These are phyloP conservation scores for Globisporangium mamillatum DNA, from an alignment of 352 stramenopile species.

Conservation along the genomic window DNA sequence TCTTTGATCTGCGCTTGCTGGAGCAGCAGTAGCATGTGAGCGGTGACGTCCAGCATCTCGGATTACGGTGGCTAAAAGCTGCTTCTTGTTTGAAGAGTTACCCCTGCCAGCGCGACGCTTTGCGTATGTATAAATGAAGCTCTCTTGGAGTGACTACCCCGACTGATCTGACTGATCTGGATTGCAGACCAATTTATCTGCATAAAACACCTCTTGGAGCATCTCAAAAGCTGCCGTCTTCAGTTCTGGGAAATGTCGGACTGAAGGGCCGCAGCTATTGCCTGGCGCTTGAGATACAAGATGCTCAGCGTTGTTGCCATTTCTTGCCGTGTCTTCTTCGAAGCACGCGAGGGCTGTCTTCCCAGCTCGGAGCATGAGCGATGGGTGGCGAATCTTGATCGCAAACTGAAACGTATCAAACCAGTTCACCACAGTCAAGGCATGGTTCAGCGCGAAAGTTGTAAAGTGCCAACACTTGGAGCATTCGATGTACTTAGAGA, in stretches of 20 bases:
- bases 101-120: not conserved
- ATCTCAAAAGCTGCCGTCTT: conserved; percentile 6
- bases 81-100: not conserved
- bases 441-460: conserved; percentile 10
- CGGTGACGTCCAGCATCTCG: conserved; percentile 36
- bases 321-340: not conserved
- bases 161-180: not conserved
- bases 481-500: conserved; percentile 13
- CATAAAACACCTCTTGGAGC: conserved; percentile 13
- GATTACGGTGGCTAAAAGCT: not conserved
- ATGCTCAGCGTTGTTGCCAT: not conserved
- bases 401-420: conserved; percentile 7
- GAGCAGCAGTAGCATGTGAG: conserved; percentile 51
- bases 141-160: not conserved
- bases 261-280: not conserved
- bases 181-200: not conserved
- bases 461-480: conserved; percentile 19
- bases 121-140: not conserved
- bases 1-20: conserved; percentile 46
- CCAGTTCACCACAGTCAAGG: conserved; percentile 4
- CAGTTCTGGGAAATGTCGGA: not conserved
- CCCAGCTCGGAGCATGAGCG: conserved; percentile 12
- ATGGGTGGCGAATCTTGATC: conserved; percentile 7
- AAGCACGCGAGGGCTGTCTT: conserved; percentile 9
- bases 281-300: not conserved